These are phyloP conservation scores for Ophiostoma montium DNA, from an alignment of 2,329 filamentous ascomycete genomes.

Conservation along the genomic window DNA sequence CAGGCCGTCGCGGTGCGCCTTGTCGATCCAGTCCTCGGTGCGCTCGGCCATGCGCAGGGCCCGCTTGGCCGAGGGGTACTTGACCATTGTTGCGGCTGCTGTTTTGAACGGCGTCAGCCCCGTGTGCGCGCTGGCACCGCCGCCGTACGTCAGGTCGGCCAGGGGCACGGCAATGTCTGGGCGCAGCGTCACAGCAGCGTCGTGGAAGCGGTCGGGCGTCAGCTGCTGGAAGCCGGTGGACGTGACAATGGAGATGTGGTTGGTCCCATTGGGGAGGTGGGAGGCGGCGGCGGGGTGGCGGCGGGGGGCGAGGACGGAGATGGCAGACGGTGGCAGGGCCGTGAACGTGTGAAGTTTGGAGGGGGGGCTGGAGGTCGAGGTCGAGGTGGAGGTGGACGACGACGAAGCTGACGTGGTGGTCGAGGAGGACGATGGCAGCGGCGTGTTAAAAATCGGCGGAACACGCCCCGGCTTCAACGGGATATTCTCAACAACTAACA, in stretches of 20 bases:
- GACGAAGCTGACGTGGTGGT: neutral
- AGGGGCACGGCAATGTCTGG: constrained; percentile 73
- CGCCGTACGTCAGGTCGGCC: constrained; percentile 47
- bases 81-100: constrained; percentile 1
- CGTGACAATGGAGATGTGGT: constrained; percentile 63
- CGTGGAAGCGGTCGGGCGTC: constrained; percentile 52
- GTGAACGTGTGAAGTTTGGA: constrained; percentile 63
- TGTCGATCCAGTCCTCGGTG: constrained; percentile 67
- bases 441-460: constrained; percentile 10
- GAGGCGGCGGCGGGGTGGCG: constrained; percentile 61
- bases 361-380: neutral
- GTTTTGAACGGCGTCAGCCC: neutral
- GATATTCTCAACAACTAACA: constrained; percentile 10
- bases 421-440: neutral
- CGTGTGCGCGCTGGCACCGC: constrained; percentile 18
- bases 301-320: constrained; percentile 63
- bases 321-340: constrained; percentile 47
- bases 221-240: constrained; percentile 73
- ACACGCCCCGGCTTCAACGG: constrained; percentile 3
- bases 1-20: constrained; percentile 40
- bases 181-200: constrained; percentile 47
- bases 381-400: neutral
- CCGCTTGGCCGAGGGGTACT: constrained; percentile 47
- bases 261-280: constrained; percentile 56
- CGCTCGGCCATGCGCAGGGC: constrained; percentile 73